A percentile compares a stretch with the other conserved stretches of the same genome.
These are phyloP conservation scores for Scorias spongiosa DNA, from an alignment of 2,329 filamentous ascomycete genomes.

Conservation along the genomic window DNA sequence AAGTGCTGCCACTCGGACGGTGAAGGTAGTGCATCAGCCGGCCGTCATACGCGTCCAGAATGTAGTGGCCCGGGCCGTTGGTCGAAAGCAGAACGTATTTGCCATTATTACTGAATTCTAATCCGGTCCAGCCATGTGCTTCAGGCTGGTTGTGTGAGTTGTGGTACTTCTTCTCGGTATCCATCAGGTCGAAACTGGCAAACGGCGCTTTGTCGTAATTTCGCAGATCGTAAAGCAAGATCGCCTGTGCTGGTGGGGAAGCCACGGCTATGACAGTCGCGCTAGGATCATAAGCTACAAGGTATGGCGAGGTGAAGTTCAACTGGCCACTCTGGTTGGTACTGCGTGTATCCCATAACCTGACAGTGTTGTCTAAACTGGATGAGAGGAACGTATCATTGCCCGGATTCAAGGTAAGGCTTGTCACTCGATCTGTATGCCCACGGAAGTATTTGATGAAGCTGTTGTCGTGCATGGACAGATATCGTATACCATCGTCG, in stretches of 20 bases:
- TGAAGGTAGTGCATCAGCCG: slow-evolving; percentile 33
- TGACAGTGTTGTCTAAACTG: slow-evolving; percentile 77
- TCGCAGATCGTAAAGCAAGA: slow-evolving; percentile 83
- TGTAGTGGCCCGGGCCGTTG: slow-evolving; percentile 68
- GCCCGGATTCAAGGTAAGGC: slow-evolving; percentile 67
- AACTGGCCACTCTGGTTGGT: slow-evolving; percentile 68
- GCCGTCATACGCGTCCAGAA: slow-evolving; percentile 87
- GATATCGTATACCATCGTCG: slow-evolving; percentile 76
- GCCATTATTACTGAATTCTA: slow-evolving; percentile 94
- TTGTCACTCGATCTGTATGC: slow-evolving; percentile 73
- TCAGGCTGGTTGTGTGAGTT: slow-evolving; percentile 35
- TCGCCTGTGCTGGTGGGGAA: slow-evolving; percentile 59
- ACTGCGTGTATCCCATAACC: slow-evolving; percentile 76
- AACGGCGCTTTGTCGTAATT: slow-evolving; percentile 92
- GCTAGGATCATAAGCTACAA: slow-evolving; percentile 82
- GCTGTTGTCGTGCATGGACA: slow-evolving; percentile 85
- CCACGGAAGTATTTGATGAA: slow-evolving; percentile 95
- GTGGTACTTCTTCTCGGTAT: slow-evolving; percentile 41
- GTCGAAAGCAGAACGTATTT: slow-evolving; percentile 75
- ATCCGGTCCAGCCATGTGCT: slow-evolving; percentile 59
- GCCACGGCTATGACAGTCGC: slow-evolving; percentile 84
- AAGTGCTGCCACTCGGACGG: slow-evolving; percentile 12
- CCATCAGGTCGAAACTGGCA: slow-evolving; percentile 63
- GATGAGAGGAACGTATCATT: slow-evolving; percentile 87
- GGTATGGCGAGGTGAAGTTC: slow-evolving; percentile 63